Evolutionary conservation across 2,329 filamentous ascomycete species (phyloP).

Genomic region (Diaporthe vexans): DNA sequence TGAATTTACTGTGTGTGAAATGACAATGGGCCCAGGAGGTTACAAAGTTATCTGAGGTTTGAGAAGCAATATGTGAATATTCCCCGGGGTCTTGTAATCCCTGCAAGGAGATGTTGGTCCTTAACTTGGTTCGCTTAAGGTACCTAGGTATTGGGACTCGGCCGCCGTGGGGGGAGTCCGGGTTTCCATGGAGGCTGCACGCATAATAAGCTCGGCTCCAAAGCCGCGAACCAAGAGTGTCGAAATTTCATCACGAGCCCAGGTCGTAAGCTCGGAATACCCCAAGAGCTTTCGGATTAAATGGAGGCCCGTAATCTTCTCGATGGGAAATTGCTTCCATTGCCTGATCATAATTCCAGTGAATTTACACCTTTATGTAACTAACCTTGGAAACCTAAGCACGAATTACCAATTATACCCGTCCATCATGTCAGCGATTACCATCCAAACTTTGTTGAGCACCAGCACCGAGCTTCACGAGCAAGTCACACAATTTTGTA

Average conservation of each 20-base stretch:
- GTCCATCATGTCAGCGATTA: background rate
- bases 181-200: background rate
- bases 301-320: background rate
- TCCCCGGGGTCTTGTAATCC: background rate
- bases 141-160: conserved; percentile 20
- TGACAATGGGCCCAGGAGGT: no score
- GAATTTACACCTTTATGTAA: no score
- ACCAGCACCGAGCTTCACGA: conserved; percentile 7
- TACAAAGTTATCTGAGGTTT: background rate
- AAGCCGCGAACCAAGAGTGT: background rate
- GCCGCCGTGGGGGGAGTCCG: conserved; percentile 24
- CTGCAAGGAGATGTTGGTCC: background rate
- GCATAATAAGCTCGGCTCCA: conserved; percentile 9
- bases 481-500: background rate
- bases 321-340: background rate
- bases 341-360: no score
- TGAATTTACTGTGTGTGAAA: background rate
- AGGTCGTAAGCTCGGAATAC: no score
- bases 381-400: no score
- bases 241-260: background rate
- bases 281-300: background rate
- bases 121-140: background rate
- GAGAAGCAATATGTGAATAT: background rate
- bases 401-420: background rate
- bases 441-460: conserved; percentile 12